These are phyloP conservation scores for Fusarium siculi DNA, from an alignment of 2,329 filamentous ascomycete genomes.

Conservation along the genomic window DNA sequence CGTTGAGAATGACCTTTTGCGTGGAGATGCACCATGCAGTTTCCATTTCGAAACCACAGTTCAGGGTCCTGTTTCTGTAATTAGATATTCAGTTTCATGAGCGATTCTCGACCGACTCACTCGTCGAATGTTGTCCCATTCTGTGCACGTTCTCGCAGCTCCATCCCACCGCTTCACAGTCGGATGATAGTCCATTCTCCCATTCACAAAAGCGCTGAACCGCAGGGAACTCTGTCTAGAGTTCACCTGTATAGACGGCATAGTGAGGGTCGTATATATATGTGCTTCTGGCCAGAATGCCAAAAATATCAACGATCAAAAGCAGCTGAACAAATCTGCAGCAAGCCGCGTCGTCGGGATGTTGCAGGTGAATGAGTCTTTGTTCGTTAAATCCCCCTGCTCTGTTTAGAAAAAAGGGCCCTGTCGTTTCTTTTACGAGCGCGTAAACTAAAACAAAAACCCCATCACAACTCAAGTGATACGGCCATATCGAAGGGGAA, in stretches of 20 bases:
- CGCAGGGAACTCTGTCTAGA: constrained; percentile 30
- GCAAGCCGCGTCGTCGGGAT: constrained; percentile 30
- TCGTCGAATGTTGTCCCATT: constrained; percentile 61
- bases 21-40: constrained; percentile 77
- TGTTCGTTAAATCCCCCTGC: constrained; percentile 14
- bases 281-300: background rate
- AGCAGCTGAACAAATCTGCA: constrained; percentile 22
- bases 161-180: constrained; percentile 63
- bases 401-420: background rate
- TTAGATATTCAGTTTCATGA: constrained; percentile 5
- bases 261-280: constrained; percentile 12
- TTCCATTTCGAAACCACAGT: constrained; percentile 73
- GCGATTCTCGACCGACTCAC: constrained; percentile 48
- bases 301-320: background rate
- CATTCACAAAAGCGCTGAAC: constrained; percentile 47
- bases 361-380: constrained; percentile 30
- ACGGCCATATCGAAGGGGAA: constrained; percentile 8
- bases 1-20: constrained; percentile 71
- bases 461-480: constrained; percentile 12
- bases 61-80: constrained; percentile 70
- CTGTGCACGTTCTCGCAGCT: constrained; percentile 53
- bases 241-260: constrained; percentile 13
- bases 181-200: constrained; percentile 28
- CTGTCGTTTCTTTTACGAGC: background rate
- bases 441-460: background rate